Base-by-base conservation (phyloP, 306 rosid species). In the Begonia peltatifolia region DNA sequence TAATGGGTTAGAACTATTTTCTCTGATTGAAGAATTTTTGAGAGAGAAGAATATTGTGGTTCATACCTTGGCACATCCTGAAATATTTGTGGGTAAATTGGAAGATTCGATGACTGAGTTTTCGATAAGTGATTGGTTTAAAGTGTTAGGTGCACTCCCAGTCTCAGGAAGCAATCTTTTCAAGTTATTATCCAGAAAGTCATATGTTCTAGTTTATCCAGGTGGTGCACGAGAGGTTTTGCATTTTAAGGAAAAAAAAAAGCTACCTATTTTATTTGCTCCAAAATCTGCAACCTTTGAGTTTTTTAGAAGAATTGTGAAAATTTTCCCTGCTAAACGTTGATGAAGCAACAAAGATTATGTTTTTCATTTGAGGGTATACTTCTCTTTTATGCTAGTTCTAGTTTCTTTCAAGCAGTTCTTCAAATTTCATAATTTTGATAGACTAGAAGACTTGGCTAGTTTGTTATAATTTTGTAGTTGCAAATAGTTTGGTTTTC, bases 141-240 rank as follows among this genome's bases (percentile, higher is more conserved):
- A 76, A 69, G 36, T 92, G 62, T 81, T 79, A 58, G 99, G 99
- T 1, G 94, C 72, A 7, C 70, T 86, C 12, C 94, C 99, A 54
- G 99, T 92, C 38, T 56, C 94, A 17, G 76, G 76, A 18, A 71
- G 63, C 81, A 73, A 76, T 68, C 67, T 92, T 30, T 92, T 72
- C 60, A 92, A 74, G 64, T 63, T 75, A 57, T 81, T 92, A 44
- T 71, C 84, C 30, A 59, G 70, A 42, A 83, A 92, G 49, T 74
- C 93, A 15, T 84, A 86, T 57, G 83, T 81, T 69, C 96, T 92
- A 36, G 79, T 92, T 50, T 92, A 83, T 73, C 99, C 99, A 2
- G 99, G 99, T 47, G 99, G 99, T 54, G 86, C 83, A 2, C 94
- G 96, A 0, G 99, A 92, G 74, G 96, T 96, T 62, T 74, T 92